Conservation (phyloP, 1,284 basidiomycete genomes). For the Tremellales sp. region DNA sequence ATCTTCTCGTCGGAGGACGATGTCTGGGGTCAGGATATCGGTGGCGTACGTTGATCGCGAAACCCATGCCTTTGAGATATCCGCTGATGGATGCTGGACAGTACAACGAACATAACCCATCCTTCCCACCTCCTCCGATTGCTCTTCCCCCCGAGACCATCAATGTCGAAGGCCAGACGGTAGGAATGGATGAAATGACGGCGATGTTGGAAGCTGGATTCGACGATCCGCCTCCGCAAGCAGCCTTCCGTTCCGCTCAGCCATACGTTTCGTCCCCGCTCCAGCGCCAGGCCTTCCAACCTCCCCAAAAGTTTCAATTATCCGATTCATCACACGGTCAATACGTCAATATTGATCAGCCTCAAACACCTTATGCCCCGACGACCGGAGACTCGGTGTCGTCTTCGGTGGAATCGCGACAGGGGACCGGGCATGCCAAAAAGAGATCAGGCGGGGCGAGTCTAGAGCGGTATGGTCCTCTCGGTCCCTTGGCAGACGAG, state of each 20-base stretch:
- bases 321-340: conserved; percentile 1
- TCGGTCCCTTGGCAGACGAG: conserved; percentile 39
- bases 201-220: conserved; percentile 85
- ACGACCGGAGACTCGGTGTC: conserved; percentile 7
- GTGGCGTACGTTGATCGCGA: conserved; percentile 46
- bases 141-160: conserved; percentile 57
- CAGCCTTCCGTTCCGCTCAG: conserved; percentile 14
- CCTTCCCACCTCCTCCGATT: conserved; percentile 78
- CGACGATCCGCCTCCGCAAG: conserved; percentile 57
- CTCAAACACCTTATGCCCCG: conserved; percentile 5
- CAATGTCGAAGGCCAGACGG: conserved; percentile 57
- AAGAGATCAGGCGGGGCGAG: conserved; percentile 36
- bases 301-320: conserved; percentile 3
- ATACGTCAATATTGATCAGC: conserved; percentile 11
- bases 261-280: conserved; percentile 25
- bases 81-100: conserved; percentile 12
- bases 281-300: conserved; percentile 17
- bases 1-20: conserved; percentile 86
- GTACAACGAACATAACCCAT: conserved; percentile 78
- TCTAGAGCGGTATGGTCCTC: conserved; percentile 31
- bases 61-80: conserved; percentile 62
- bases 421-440: conserved; percentile 36
- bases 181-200: conserved; percentile 73
- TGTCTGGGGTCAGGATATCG: conserved; percentile 68
- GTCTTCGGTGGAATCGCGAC: conserved; percentile 24